Evolutionary conservation across 2,329 filamentous ascomycete species (phyloP), one percentile per base, ranked within the genome.

Genomic region (Juglanconis juglandina): DNA sequence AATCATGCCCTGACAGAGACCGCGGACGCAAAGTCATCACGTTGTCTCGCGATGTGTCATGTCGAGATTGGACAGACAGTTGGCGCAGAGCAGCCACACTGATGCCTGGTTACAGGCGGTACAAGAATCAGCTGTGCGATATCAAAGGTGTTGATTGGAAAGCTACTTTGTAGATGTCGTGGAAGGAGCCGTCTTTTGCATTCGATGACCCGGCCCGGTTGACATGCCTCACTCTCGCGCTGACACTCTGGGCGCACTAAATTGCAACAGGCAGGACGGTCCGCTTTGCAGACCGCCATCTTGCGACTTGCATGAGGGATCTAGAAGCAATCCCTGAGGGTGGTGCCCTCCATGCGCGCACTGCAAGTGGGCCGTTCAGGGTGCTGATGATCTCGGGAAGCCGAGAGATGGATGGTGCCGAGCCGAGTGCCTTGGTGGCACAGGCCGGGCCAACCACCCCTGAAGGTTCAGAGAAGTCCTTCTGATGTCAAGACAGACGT

Each of bases 371-470:
- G 24, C 34, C 35, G 8, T 37, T 14, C 13, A 37, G 32, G 14
- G 11, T 8, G n/a, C 17, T 24, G 56, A 56, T 57, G 60, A 62
- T 41, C 50, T 55, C 56, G 60, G 56, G 42, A 62, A 46, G 60
- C 53, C 60, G 52, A 59, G 14, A 50, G 42, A 9, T 34, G 37
- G 24, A 17, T 13, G 46, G n/a, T 59, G 41, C 41, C 51, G 33
- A 44, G 60, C 39, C 34, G 34, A 49, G 13, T 39, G 53, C 49
- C 14, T 33, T 13, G 24, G 4, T n/a, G 6, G 8, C 6, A 53
- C 39, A 53, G 24, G 37, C 52, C 14, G 7, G 2, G n/a, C 17
- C 24, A 46, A 7, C 8, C 44, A 47, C 17, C n/a, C 10, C 39
- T 4, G n/a, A 13, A 9, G 6, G 11, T 14, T 42, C 39, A 42